Evolutionary conservation across 2,329 filamentous ascomycete genomes (phyloP), one percentile per base, ranked within the genome.

Genomic region (Neophaeococcomyces aloes): DNA sequence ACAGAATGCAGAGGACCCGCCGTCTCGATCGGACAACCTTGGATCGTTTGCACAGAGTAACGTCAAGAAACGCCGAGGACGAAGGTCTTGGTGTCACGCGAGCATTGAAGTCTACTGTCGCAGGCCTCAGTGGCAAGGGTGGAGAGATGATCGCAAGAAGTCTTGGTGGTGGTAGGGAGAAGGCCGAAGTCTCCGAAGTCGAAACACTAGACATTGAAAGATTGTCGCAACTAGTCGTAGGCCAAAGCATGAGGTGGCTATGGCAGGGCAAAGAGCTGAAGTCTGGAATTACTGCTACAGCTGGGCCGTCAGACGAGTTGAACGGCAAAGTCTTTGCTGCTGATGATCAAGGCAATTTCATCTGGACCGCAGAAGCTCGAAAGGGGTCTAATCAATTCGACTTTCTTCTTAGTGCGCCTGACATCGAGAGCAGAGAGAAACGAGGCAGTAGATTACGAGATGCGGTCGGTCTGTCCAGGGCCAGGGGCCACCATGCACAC

Each of bases 51-150:
- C 88, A 93, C 55, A 78, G 76, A 37, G 76, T 73, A n/a, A 95
- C 89, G 10, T 85, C 86, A 30, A 96, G 94, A 61, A 87, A 86
- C 25, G 88, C 87, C 2, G 83, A 82, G 39, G 83, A 86, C 27
- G 87, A 95, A 58, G 83, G 83, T 2, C 95, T 89, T 86, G 83
- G 82, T 13, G 85, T 93, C n/a, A 85, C 87, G 39, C 82, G 86
- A 57, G 88, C 89, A 14, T 86, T 98, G 56, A 96, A 96, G 60
- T 94, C 86, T 2, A 95, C 89, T 0, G 84, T 96, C 36, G 87
- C 84, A 14, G 91, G 95, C 62, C 78, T 98, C 30, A 86, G 86
- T 53, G 89, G 91, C 11, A 94, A 95, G 61, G 82, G 89, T 42
- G 88, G 88, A 37, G 89, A 95, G 61, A 84, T 95, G 66, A 82